These are phyloP conservation scores for Alternaria triticimaculans DNA, from an alignment of 2,329 filamentous ascomycete genomes.

Conservation along the genomic window DNA sequence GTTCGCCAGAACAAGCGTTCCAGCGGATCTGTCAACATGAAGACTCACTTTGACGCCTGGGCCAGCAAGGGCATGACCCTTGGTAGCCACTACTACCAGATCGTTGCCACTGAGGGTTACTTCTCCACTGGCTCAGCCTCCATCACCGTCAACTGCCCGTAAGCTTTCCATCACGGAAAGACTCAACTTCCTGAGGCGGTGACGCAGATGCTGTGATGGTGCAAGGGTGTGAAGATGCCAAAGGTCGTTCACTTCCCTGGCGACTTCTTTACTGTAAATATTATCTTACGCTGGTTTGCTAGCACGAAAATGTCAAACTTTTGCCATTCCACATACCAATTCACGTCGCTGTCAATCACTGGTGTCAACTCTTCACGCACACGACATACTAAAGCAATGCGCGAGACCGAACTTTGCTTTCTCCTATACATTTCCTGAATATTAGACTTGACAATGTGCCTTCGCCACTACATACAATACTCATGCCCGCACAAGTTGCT, in stretches of 20 bases:
- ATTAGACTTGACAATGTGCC: conserved; percentile 13
- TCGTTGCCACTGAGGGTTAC: conserved; percentile 54
- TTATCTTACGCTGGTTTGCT: conserved; percentile 4
- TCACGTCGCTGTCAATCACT: neutral
- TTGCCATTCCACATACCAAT: neutral
- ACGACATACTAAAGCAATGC: neutral
- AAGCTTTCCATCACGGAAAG: conserved; percentile 4
- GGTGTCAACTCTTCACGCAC: neutral
- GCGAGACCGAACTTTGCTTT: neutral
- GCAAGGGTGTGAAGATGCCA: neutral
- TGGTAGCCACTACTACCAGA: conserved; percentile 48
- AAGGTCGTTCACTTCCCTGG: neutral
- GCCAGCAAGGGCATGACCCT: conserved; percentile 39
- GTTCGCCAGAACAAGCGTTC: conserved; percentile 42
- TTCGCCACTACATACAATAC: conserved; percentile 14
- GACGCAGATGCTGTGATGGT: neutral
- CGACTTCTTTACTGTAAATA: conserved; percentile 6
- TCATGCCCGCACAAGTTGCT: conserved; percentile 15
- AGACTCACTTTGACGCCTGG: conserved; percentile 47
- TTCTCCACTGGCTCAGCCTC: conserved; percentile 56
- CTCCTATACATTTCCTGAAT: neutral
- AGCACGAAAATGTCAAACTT: conserved; percentile 5
- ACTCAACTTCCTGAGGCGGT: neutral
- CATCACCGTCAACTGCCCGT: conserved; percentile 55
- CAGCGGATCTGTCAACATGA: conserved; percentile 40